These are phyloP conservation scores for Fusarium sterilihyphosum DNA, from an alignment of 2,329 filamentous ascomycete genomes.

Conservation along the genomic window DNA sequence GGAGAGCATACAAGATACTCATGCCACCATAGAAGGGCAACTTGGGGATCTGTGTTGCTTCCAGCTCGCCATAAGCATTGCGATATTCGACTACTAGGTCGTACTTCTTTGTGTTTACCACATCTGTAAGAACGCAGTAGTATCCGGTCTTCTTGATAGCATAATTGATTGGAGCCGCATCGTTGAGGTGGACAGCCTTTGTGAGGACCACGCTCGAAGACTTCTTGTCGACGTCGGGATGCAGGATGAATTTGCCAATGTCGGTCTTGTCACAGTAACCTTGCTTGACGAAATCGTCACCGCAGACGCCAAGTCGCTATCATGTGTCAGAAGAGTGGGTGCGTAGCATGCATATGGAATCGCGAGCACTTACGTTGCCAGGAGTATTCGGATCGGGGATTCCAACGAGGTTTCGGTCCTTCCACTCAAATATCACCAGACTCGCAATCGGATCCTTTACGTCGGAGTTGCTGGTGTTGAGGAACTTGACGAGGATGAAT, in stretches of 20 bases:
- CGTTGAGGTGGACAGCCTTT: slow-evolving; percentile 82
- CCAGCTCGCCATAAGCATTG: slow-evolving; percentile 95
- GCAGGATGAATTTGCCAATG: slow-evolving; percentile 84
- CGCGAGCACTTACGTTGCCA: slow-evolving; percentile 58
- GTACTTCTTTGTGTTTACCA: slow-evolving; percentile 75
- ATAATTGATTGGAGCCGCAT: slow-evolving; percentile 80
- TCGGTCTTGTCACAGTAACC: slow-evolving; percentile 81
- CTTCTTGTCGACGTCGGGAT: slow-evolving; percentile 76
- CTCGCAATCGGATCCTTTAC: slow-evolving; percentile 78
- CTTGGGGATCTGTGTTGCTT: slow-evolving; percentile 95
- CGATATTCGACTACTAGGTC: slow-evolving; percentile 87
- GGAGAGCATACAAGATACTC: slow-evolving; percentile 90
- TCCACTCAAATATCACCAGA: slow-evolving; percentile 94
- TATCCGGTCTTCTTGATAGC: slow-evolving; percentile 90
- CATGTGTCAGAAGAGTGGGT: slow-evolving; percentile 18
- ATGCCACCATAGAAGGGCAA: slow-evolving; percentile 96
- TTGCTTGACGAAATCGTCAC: slow-evolving; percentile 72
- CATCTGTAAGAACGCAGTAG: slow-evolving; percentile 88
- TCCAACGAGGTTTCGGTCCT: slow-evolving; percentile 82
- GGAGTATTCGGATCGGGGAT: slow-evolving; percentile 66
- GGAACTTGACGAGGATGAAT: slow-evolving; percentile 87
- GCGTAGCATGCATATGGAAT: background rate
- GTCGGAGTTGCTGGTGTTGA: slow-evolving; percentile 66
- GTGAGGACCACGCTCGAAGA: slow-evolving; percentile 80
- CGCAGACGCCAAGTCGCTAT: slow-evolving; percentile 72